phyloP scores from a whole-genome alignment of 495 filamentous ascomycete species.

The Choiromyces venosus region DNA sequence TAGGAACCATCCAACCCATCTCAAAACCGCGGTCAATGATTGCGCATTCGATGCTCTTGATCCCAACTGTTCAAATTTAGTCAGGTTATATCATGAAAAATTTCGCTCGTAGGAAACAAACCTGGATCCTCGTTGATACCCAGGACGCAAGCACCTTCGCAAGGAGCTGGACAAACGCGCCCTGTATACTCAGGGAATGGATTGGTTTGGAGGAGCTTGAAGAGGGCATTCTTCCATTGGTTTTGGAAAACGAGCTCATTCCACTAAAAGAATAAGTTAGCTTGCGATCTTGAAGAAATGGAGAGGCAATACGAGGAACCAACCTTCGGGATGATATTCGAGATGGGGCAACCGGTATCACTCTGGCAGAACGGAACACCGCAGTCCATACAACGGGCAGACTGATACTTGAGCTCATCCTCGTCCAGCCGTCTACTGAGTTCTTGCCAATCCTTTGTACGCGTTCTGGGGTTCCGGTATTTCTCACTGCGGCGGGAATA shows the following conservation, averaged over 20 bases:
- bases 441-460: constrained; percentile 93
- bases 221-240: constrained; percentile 93
- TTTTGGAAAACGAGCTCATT: constrained; percentile 90
- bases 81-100: constrained; percentile 24
- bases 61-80: constrained; percentile 55
- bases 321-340: constrained; percentile 94
- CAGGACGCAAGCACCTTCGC: constrained; percentile 93
- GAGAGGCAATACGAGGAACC: not conserved
- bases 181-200: constrained; percentile 99
- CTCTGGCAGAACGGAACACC: constrained; percentile 99
- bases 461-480: constrained; percentile 80
- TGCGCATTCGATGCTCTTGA: constrained; percentile 98
- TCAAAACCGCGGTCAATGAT: constrained; percentile 99
- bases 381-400: constrained; percentile 98
- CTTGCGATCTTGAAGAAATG: not conserved
- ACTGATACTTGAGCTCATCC: constrained; percentile 98
- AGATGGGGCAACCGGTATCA: constrained; percentile 94
- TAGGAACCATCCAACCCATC: constrained; percentile 97
- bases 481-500: constrained; percentile 92
- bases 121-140: constrained; percentile 95
- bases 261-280: constrained; percentile 51
- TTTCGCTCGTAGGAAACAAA: not conserved
- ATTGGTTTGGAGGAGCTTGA: constrained; percentile 95
- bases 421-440: constrained; percentile 82
- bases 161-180: constrained; percentile 95